These are phyloP conservation scores for Cadophora sp. DNA, from an alignment of 2,329 filamentous ascomycete species.

Conservation along the genomic window DNA sequence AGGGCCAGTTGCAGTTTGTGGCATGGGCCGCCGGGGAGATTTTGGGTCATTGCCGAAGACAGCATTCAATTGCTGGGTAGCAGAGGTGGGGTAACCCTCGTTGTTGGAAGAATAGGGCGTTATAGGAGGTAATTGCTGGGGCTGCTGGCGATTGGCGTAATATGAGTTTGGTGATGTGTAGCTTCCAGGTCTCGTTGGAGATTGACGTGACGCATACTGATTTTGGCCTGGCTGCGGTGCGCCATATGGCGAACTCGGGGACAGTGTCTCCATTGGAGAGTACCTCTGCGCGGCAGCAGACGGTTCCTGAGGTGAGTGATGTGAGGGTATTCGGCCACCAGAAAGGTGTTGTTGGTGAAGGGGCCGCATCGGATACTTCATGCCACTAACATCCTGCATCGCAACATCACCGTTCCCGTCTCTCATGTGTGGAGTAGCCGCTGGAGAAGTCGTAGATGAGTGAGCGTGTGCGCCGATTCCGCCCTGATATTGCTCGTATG, in stretches of 20 bases:
- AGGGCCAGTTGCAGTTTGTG: conserved; percentile 52
- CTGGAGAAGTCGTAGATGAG: conserved; percentile 64
- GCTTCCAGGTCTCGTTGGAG: conserved; percentile 74
- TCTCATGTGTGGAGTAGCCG: conserved; percentile 65
- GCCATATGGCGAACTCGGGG: conserved; percentile 80
- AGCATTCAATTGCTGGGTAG: conserved; percentile 74
- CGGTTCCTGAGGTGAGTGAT: conserved; percentile 76
- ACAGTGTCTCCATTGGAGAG: conserved; percentile 92
- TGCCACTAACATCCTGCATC: conserved; percentile 86
- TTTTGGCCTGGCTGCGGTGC: conserved; percentile 60
- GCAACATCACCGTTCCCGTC: conserved; percentile 78
- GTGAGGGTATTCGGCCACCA: conserved; percentile 59
- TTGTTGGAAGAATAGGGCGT: conserved; percentile 71
- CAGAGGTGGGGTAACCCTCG: conserved; percentile 74
- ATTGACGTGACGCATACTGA: conserved; percentile 67
- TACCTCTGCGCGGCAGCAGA: conserved; percentile 89
- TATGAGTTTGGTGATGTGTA: conserved; percentile 66
- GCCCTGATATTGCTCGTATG: conserved; percentile 72
- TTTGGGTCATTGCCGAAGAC: conserved; percentile 64
- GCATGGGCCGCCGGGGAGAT: conserved; percentile 61
- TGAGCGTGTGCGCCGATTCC: conserved; percentile 52
- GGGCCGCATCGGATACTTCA: conserved; percentile 85
- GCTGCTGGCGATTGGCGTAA: conserved; percentile 54
- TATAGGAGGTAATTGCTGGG: conserved; percentile 77
- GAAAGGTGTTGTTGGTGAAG: conserved; percentile 77